These are phyloP conservation scores for Grosmannia penicillata DNA, from an alignment of 2,329 filamentous ascomycete species.

Conservation along the genomic window DNA sequence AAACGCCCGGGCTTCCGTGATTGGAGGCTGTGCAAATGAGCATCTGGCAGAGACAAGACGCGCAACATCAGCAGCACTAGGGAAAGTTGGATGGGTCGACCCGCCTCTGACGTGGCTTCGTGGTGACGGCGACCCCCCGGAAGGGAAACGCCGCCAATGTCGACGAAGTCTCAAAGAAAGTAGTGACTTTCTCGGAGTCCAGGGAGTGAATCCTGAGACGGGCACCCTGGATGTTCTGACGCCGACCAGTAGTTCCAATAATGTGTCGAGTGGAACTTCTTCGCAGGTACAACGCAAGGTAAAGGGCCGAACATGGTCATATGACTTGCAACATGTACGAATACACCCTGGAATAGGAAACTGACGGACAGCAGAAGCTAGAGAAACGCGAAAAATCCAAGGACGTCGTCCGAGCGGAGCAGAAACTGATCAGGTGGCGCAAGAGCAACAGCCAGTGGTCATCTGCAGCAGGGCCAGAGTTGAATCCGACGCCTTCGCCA, in stretches of 20 bases:
- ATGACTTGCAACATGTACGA: no score
- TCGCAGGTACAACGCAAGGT: no score
- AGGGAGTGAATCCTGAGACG: conserved; percentile 42
- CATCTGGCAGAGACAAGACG: no score
- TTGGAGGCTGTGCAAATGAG: no score
- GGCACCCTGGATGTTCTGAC: conserved; percentile 36
- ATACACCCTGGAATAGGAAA: conserved; percentile 24
- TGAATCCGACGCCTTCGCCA: conserved; percentile 35
- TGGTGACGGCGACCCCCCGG: no score
- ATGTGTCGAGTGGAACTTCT: no score
- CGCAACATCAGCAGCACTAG: no score
- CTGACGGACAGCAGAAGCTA: conserved; percentile 19
- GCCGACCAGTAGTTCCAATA: conserved; percentile 30
- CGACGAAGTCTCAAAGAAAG: conserved; percentile 34
- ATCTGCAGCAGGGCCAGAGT: conserved; percentile 30
- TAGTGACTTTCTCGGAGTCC: conserved; percentile 43
- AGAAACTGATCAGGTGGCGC: conserved; percentile 26
- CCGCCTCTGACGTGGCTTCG: no score
- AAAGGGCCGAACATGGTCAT: no score
- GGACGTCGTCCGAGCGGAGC: conserved; percentile 18
- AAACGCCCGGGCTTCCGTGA: no score
- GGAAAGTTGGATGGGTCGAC: no score
- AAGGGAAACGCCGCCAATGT: conserved; percentile 20
- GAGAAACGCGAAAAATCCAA: conserved; percentile 28
- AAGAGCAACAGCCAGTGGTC: conserved; percentile 33